Conservation (phyloP, 495 filamentous ascomycete genomes). For the Penicillium pancosmium region DNA sequence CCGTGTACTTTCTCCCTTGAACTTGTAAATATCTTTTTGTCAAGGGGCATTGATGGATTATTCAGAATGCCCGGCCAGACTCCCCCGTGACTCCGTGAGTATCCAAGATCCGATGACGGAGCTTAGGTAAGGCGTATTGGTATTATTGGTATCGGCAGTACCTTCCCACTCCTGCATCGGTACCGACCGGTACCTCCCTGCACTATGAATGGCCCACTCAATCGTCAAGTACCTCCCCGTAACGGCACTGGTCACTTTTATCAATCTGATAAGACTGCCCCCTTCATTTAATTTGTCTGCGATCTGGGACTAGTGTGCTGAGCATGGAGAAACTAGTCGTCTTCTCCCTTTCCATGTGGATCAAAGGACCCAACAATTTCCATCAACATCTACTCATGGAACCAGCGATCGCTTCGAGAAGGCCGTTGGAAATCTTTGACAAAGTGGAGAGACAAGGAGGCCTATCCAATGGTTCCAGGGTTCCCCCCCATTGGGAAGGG, state of each 20-base stretch:
- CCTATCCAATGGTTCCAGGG: background rate
- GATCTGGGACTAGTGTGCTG: slow-evolving; percentile 20
- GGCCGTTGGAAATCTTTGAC: slow-evolving; percentile 2
- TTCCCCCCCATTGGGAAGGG: background rate
- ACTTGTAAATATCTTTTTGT: background rate
- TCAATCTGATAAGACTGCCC: slow-evolving; percentile 33
- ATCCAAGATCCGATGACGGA: slow-evolving; percentile 21
- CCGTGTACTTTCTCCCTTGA: background rate
- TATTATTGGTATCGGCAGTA: slow-evolving; percentile 8
- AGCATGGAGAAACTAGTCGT: slow-evolving; percentile 1
- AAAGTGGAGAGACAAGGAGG: background rate
- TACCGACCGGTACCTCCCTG: slow-evolving; percentile 10
- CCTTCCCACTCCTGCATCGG: slow-evolving; percentile 2
- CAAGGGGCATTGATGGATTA: slow-evolving; percentile 5
- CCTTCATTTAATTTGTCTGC: slow-evolving; percentile 8
- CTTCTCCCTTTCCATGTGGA: slow-evolving; percentile 11
- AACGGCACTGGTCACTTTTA: slow-evolving; percentile 16
- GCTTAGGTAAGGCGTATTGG: slow-evolving; percentile 16
- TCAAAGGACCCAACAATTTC: slow-evolving; percentile 1
- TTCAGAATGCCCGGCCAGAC: slow-evolving; percentile 14
- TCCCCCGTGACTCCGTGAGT: background rate
- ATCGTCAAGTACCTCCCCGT: slow-evolving; percentile 7
- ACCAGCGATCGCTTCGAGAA: slow-evolving; percentile 18
- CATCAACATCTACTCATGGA: background rate
- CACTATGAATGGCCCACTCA: background rate